Evolutionary conservation across 164 flowering plant species (phyloP).

Genomic region (Stephania japonica): DNA sequence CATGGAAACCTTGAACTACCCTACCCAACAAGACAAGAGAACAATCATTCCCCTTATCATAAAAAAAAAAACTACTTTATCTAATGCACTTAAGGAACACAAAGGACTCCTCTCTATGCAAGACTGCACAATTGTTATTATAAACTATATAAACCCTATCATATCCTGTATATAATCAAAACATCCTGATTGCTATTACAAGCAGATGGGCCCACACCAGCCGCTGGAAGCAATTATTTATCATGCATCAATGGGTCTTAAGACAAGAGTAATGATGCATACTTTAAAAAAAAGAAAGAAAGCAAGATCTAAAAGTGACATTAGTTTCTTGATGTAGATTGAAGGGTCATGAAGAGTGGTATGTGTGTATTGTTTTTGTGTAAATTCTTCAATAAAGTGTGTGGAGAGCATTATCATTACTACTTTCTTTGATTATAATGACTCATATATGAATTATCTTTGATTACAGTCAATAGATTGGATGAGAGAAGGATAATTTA

Average conservation of each 20-base stretch:
- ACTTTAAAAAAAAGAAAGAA: not conserved
- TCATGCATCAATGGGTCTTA: not conserved
- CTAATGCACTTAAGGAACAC: slow-evolving; percentile 1
- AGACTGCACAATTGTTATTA: not conserved
- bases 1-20: not conserved
- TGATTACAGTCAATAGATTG: slow-evolving; percentile 23
- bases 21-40: not conserved
- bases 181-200: not conserved
- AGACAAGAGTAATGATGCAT: slow-evolving; percentile 4
- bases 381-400: not conserved
- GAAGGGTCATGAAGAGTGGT: not conserved
- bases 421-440: slow-evolving; percentile 18
- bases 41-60: not conserved
- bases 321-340: not conserved
- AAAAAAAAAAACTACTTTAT: not conserved
- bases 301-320: slow-evolving; percentile 1
- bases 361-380: slow-evolving; percentile 6
- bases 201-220: slow-evolving; percentile 7
- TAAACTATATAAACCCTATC: not conserved
- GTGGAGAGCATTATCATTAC: slow-evolving; percentile 17
- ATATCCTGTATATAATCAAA: slow-evolving; percentile 1
- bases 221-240: slow-evolving; percentile 12
- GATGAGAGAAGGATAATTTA: not conserved
- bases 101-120: not conserved
- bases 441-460: slow-evolving; percentile 12